Conservation (phyloP, 1,139 yeast genomes). For the Pichia sp. region DNA sequence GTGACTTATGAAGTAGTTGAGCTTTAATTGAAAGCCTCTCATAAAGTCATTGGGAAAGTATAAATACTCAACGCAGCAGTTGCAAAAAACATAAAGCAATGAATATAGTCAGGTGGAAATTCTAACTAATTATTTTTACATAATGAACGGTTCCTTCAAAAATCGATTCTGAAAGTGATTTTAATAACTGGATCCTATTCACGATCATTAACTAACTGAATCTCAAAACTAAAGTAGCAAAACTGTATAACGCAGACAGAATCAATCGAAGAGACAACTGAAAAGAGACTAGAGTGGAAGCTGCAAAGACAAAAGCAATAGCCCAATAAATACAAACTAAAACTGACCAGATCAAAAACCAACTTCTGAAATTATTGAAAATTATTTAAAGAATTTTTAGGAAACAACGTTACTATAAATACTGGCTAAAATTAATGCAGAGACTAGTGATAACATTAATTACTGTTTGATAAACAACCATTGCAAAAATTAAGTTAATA, state of each 20-base stretch:
- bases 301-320: slow-evolving; percentile 40
- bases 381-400: slow-evolving; percentile 32
- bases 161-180: slow-evolving; percentile 30
- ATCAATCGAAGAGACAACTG: slow-evolving; percentile 45
- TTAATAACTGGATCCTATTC: slow-evolving; percentile 31
- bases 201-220: slow-evolving; percentile 31
- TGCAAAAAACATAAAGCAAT: slow-evolving; percentile 35
- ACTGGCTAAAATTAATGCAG: slow-evolving; percentile 40
- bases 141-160: slow-evolving; percentile 31
- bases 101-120: slow-evolving; percentile 30
- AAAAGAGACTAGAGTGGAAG: slow-evolving; percentile 48
- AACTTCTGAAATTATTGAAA: slow-evolving; percentile 29
- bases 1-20: slow-evolving; percentile 20
- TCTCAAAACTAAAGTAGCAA: slow-evolving; percentile 35
- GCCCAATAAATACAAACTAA: slow-evolving; percentile 38
- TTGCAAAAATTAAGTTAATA: slow-evolving; percentile 36
- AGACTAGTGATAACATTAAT: slow-evolving; percentile 35
- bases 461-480: slow-evolving; percentile 41
- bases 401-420: slow-evolving; percentile 41
- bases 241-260: slow-evolving; percentile 44
- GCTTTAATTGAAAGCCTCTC: slow-evolving; percentile 14
- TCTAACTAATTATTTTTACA: slow-evolving; percentile 26
- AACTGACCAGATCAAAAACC: slow-evolving; percentile 36
- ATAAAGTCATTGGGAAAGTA: slow-evolving; percentile 26
- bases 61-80: slow-evolving; percentile 36